Evolutionary conservation across 352 stramenopile genomes (phyloP).

Genomic region (Globisporangium middletonii): DNA sequence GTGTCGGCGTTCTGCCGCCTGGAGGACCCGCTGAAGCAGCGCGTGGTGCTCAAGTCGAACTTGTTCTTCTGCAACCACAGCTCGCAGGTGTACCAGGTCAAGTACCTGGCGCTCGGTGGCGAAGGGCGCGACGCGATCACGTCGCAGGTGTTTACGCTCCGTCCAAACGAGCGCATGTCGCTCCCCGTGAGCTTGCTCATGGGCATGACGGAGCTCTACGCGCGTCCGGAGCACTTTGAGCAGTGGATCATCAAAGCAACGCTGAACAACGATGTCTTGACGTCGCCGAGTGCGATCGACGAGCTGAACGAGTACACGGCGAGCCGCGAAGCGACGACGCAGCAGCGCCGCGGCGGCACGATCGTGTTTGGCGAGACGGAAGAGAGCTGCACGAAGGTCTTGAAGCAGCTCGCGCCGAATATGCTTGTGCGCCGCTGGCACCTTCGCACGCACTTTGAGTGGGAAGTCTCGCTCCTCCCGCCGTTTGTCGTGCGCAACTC

Average conservation of each 20-base stretch:
- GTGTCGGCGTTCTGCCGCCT: conserved; percentile 64
- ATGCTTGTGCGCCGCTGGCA: conserved; percentile 74
- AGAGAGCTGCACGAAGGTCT: conserved; percentile 62
- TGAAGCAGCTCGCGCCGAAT: conserved; percentile 70
- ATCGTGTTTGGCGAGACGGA: conserved; percentile 78
- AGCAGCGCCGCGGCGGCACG: conserved; percentile 46
- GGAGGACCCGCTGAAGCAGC: conserved; percentile 55
- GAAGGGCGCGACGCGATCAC: conserved; percentile 38
- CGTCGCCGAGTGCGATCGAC: conserved; percentile 41
- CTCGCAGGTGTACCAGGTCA: conserved; percentile 63
- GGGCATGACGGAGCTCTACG: conserved; percentile 81
- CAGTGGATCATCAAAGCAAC: conserved; percentile 73
- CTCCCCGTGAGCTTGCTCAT: conserved; percentile 66
- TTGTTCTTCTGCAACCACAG: conserved; percentile 80
- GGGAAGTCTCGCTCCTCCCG: conserved; percentile 68
- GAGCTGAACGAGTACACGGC: conserved; percentile 56
- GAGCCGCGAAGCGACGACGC: conserved; percentile 35
- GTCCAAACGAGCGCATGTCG: conserved; percentile 56
- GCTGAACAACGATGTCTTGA: conserved; percentile 75
- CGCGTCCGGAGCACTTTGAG: conserved; percentile 53
- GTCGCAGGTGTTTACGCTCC: conserved; percentile 53
- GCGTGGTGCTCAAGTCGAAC: conserved; percentile 75
- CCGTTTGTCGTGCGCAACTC: conserved; percentile 86
- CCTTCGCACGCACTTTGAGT: conserved; percentile 72
- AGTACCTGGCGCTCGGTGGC: conserved; percentile 58